These are phyloP conservation scores for Fusarium xylarioides DNA, from an alignment of 2,329 filamentous ascomycete genomes.

Conservation along the genomic window DNA sequence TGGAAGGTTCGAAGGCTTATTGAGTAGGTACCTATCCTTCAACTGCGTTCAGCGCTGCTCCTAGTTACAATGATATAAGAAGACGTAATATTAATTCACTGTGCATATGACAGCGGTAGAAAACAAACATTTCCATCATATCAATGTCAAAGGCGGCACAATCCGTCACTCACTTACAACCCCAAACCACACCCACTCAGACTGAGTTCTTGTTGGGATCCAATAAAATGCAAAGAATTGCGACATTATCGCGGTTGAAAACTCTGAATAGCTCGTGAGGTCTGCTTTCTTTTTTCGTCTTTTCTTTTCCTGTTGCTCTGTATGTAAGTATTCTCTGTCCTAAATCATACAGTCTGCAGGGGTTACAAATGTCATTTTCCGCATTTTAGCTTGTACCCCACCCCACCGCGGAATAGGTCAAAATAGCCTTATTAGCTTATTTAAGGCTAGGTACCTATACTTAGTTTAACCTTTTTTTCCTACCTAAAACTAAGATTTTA, in stretches of 20 bases:
- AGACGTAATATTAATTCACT: not conserved
- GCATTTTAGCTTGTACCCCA: too few relatives aligned
- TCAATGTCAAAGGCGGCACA: constrained; percentile 3
- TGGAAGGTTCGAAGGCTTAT: not conserved
- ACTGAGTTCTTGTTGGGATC: not conserved
- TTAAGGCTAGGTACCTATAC: too few relatives aligned
- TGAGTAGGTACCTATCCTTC: not conserved
- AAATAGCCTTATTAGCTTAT: too few relatives aligned
- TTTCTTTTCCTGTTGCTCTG: not conserved
- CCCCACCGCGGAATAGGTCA: too few relatives aligned
- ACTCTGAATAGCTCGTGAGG: not conserved
- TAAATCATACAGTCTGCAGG: too few relatives aligned
- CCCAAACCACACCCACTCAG: constrained; percentile 8
- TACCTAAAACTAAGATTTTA: too few relatives aligned
- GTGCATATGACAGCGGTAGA: not conserved
- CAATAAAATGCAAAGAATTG: constrained; percentile 4
- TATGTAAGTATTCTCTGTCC: not conserved
- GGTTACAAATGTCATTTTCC: too few relatives aligned
- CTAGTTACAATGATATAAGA: not conserved
- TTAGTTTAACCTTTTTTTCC: too few relatives aligned
- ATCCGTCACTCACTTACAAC: constrained; percentile 28
- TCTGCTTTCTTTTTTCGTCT: constrained; percentile 3
- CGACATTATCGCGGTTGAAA: not conserved
- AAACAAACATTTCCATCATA: not conserved
- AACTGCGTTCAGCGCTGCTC: not conserved